Conservation (phyloP, 257 asterid species). For the Primulina eburnea region DNA sequence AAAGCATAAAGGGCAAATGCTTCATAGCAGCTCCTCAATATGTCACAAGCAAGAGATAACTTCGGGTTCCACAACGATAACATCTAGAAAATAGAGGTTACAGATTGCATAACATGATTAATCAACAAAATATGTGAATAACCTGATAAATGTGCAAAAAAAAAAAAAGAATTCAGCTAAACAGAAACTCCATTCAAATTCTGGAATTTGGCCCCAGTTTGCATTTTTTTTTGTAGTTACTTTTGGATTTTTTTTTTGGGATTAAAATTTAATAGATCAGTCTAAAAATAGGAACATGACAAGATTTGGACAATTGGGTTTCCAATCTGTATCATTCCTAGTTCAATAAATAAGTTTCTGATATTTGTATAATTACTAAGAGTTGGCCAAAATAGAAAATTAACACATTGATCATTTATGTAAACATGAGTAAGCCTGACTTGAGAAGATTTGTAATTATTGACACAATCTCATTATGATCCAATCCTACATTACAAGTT, state of each 20-base stretch:
- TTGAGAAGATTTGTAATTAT: not conserved
- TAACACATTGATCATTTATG: too few species aligned
- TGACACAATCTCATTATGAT: not conserved
- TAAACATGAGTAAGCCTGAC: not conserved
- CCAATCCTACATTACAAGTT: too few species aligned
- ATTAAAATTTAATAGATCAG: too few species aligned
- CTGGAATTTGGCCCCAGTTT: not conserved
- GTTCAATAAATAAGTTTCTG: not conserved
- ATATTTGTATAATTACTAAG: not conserved
- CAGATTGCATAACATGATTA: not conserved
- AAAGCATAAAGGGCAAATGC: constrained; percentile 92
- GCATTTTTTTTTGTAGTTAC: too few species aligned
- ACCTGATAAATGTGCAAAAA: constrained; percentile 4
- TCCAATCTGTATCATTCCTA: not conserved
- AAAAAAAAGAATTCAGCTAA: not conserved
- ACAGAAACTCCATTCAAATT: not conserved
- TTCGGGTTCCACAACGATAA: constrained; percentile 69
- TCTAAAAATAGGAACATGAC: not conserved
- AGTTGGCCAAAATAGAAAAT: too few species aligned
- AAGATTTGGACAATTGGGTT: not conserved
- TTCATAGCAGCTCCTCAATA: constrained; percentile 90
- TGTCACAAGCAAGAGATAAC: constrained; percentile 82
- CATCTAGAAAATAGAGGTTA: constrained; percentile 45
- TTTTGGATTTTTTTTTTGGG: not conserved
- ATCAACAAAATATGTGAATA: not conserved